Evolutionary conservation across 306 rosid species (phyloP), one percentile per base, ranked within the genome.

Genomic region (Sindora glabra): DNA sequence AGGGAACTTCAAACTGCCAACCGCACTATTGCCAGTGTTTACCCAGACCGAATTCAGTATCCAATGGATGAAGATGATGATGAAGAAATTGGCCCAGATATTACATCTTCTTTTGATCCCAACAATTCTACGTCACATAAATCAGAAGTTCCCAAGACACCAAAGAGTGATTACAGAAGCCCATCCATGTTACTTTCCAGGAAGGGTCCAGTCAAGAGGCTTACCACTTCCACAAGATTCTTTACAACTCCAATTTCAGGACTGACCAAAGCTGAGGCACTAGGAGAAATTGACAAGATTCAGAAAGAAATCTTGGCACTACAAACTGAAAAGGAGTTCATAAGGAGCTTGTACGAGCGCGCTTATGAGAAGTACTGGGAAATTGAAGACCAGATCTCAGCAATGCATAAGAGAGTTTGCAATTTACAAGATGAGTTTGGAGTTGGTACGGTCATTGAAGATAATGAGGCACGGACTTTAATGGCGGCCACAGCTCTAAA

Each of bases 281-380:
- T 80, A 13, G 48, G 68, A 24, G 89, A 86, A 71, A 68, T 94
- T 4, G 89, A 86, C 65, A 80, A 50, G 61, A 81, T 86, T 56
- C 97, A 84, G 34, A 94, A 94, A 70, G 97, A 83, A 21, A 89
- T 82, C 29, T 67, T 89, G 75, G 80, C 77, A 0, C 33, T 83
- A 3, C 96, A 94, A 45, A 94, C 99, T 0, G 97, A 89, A 71
- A 84, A 86, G 79, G 99, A 94, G 73, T 94, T 94, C 62, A 95
- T 84, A 4, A 82, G 86, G 78, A 76, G 89, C 72, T 59, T 79
- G 73, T 86, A 80, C 16, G 95, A 89, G 15, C 78, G 77, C 21
- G 86, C 86, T 14, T 82, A 82, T 39, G 80, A 76, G 10, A 86
- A 78, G 64, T 79, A 81, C 52, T 94, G 90, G 89, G 89, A 82